Evolutionary conservation across 2,329 filamentous ascomycete species (phyloP).

Genomic region (Alternaria gansuensis): DNA sequence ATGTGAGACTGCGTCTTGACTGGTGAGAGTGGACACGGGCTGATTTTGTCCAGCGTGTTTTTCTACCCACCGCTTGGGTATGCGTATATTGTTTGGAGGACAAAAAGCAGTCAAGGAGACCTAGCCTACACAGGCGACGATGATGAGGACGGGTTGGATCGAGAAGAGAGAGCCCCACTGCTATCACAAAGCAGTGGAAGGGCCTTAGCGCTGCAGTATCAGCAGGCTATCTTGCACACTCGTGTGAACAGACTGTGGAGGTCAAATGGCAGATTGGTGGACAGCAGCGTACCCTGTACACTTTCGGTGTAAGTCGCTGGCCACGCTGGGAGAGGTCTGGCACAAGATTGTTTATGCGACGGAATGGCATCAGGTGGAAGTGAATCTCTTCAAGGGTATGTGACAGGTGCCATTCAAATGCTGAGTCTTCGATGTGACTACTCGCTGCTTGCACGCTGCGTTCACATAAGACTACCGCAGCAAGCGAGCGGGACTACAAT

Average conservation of each 20-base stretch:
- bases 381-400: neutral
- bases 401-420: conserved; percentile 1
- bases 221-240: neutral
- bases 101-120: conserved; percentile 2
- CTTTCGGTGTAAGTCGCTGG: neutral
- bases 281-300: neutral
- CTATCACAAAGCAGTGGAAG: conserved; percentile 2
- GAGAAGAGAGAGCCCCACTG: conserved; percentile 2
- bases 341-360: neutral
- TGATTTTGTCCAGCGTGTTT: neutral
- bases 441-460: neutral
- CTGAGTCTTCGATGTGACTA: conserved; percentile 63
- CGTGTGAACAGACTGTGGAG: neutral
- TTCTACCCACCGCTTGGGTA: conserved; percentile 14
- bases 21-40: neutral
- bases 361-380: neutral
- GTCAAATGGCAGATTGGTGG: neutral
- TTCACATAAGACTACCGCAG: neutral
- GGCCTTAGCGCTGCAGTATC: neutral
- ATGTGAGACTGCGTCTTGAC: neutral
- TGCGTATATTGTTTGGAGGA: neutral
- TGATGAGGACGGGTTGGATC: neutral
- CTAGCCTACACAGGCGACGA: neutral
- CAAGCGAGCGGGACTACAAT: neutral
- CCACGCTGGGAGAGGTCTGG: neutral